Conservation (phyloP, 768 basidiomycete genomes). For the Dentipellis sp. region DNA sequence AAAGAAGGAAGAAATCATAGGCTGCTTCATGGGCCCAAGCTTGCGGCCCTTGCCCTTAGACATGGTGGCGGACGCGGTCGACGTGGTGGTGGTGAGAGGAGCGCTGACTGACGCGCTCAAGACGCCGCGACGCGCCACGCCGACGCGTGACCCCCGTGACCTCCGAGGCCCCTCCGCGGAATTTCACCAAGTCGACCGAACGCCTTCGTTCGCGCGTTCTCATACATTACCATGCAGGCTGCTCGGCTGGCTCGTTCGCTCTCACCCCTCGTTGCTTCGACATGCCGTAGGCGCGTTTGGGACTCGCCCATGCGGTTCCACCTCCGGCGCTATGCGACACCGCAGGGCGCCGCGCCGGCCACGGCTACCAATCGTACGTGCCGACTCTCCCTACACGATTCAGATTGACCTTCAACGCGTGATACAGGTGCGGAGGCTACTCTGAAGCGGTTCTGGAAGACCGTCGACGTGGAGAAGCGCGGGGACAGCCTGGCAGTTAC, state of each 20-base stretch:
- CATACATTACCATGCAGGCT: not conserved
- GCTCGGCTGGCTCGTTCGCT: not conserved
- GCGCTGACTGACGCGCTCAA: not conserved
- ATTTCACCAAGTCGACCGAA: not conserved
- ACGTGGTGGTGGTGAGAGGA: slow-evolving; percentile 2
- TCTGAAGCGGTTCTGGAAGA: slow-evolving; percentile 90
- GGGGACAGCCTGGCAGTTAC: slow-evolving; percentile 49
- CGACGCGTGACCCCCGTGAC: slow-evolving; percentile 1
- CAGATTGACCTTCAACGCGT: slow-evolving; percentile 3
- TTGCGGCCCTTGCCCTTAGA: not conserved
- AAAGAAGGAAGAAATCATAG: slow-evolving; percentile 11
- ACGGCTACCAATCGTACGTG: slow-evolving; percentile 63
- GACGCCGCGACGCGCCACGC: not conserved
- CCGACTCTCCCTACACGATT: not conserved
- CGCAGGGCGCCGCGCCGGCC: slow-evolving; percentile 33
- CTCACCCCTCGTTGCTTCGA: not conserved
- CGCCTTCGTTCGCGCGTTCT: not conserved
- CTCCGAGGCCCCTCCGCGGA: not conserved
- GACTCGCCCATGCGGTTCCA: not conserved
- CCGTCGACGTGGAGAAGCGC: slow-evolving; percentile 64
- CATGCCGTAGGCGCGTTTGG: not conserved
- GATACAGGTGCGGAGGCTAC: slow-evolving; percentile 74
- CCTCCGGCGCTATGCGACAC: not conserved
- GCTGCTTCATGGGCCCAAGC: slow-evolving; percentile 11
- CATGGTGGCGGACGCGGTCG: not conserved